A percentile compares a stretch with the other conserved stretches of the same genome.
Evolutionary conservation across 2,329 filamentous ascomycete species (phyloP).

Genomic region (Nemania sp.): DNA sequence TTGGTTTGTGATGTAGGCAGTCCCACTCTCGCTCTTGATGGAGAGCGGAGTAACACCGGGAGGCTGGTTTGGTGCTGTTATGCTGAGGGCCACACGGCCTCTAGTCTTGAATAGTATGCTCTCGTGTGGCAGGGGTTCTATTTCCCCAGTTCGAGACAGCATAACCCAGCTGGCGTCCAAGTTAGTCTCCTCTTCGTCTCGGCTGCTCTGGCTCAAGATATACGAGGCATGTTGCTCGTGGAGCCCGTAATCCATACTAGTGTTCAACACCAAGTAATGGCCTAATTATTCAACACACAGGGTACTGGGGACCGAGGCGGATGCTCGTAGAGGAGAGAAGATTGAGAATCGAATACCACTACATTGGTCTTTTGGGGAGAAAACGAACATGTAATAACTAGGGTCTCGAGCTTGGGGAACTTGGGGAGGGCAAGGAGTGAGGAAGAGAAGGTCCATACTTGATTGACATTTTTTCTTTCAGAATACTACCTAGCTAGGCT

Average conservation of each 20-base stretch:
- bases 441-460: slow-evolving; percentile 51
- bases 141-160: slow-evolving; percentile 78
- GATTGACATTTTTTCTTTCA: slow-evolving; percentile 55
- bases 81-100: slow-evolving; percentile 79
- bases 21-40: slow-evolving; percentile 79
- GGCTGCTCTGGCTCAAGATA: slow-evolving; percentile 56
- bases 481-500: slow-evolving; percentile 44
- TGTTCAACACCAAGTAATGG: slow-evolving; percentile 30
- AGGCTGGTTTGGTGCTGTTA: slow-evolving; percentile 77
- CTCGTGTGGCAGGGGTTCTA: slow-evolving; percentile 88
- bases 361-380: slow-evolving; percentile 42
- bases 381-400: slow-evolving; percentile 17
- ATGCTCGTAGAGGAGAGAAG: slow-evolving; percentile 38
- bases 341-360: slow-evolving; percentile 36
- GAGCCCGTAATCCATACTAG: slow-evolving; percentile 53
- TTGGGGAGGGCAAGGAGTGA: slow-evolving; percentile 18
- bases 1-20: slow-evolving; percentile 85
- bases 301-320: slow-evolving; percentile 34
- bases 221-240: slow-evolving; percentile 60
- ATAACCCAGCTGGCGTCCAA: slow-evolving; percentile 83
- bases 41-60: slow-evolving; percentile 73
- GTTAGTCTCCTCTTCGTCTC: slow-evolving; percentile 62
- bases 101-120: slow-evolving; percentile 83
- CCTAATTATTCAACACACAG: slow-evolving; percentile 36
- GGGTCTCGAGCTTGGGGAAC: slow-evolving; percentile 12